These are phyloP conservation scores for Gentiana dahurica DNA, from an alignment of 257 asterid species.

Conservation along the genomic window DNA sequence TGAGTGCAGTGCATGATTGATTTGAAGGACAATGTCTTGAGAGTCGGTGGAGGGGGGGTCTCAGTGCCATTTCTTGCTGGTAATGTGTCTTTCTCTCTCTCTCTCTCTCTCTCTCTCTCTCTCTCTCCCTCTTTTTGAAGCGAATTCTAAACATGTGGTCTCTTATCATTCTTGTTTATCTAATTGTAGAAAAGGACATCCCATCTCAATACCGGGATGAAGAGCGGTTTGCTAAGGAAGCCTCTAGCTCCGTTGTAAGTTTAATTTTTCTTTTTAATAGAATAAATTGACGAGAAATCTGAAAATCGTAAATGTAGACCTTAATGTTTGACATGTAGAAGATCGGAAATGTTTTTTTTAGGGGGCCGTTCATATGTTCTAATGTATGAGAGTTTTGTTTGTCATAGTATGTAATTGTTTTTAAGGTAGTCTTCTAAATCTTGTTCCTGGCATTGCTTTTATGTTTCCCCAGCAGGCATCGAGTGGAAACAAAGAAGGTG, in stretches of 20 bases:
- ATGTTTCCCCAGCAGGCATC: slow-evolving; percentile 34
- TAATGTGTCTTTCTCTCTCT: slow-evolving; percentile 11
- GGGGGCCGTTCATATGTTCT: background rate
- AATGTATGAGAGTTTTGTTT: background rate
- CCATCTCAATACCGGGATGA: slow-evolving; percentile 68
- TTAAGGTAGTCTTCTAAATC: too few relatives aligned
- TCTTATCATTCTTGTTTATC: slow-evolving; percentile 3
- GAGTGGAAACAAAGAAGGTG: slow-evolving; percentile 34
- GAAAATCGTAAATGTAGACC: background rate
- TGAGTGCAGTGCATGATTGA: slow-evolving; percentile 82
- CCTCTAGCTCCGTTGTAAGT: slow-evolving; percentile 59
- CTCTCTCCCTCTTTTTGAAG: background rate
- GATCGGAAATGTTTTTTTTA: background rate
- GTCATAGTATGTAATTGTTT: background rate
- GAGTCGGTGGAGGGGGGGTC: slow-evolving; percentile 98
- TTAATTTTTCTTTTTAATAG: background rate
- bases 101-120: too few relatives aligned
- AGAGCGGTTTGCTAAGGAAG: slow-evolving; percentile 62
- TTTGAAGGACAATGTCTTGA: slow-evolving; percentile 83
- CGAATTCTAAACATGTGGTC: background rate
- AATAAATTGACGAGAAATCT: background rate
- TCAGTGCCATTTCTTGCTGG: slow-evolving; percentile 90
- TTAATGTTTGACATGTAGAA: background rate
- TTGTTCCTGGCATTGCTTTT: background rate
- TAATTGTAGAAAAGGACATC: slow-evolving; percentile 77